Conservation (phyloP, 495 filamentous ascomycete species). For the Cercophora samala region DNA sequence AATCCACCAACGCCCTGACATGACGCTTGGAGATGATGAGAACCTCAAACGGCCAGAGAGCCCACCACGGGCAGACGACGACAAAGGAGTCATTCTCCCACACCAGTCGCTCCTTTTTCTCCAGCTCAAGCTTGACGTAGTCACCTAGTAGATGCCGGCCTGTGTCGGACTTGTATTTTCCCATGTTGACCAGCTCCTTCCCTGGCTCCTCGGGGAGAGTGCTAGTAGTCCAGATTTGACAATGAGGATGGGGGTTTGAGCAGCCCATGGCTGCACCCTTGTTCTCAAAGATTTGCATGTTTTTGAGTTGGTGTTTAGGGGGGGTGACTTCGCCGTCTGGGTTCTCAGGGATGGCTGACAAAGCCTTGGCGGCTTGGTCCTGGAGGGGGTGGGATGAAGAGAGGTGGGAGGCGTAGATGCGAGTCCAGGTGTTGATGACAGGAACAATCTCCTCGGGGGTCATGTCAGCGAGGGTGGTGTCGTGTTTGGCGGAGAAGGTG, state of each 20-base stretch:
- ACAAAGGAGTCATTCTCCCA: constrained; percentile 81
- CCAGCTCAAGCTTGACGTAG: constrained; percentile 78
- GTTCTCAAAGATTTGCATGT: constrained; percentile 99
- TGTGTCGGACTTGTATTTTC: constrained; percentile 70
- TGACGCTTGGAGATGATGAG: constrained; percentile 83
- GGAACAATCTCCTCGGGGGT: constrained; percentile 63
- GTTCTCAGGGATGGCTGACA: constrained; percentile 40
- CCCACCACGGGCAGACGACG: constrained; percentile 95
- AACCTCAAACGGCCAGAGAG: constrained; percentile 93
- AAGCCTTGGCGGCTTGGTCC: constrained; percentile 30
- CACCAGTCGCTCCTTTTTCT: constrained; percentile 79
- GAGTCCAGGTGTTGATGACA: constrained; percentile 80
- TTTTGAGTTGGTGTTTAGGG: constrained; percentile 77
- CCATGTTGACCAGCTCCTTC: constrained; percentile 71
- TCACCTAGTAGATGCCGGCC: constrained; percentile 76
- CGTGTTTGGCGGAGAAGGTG: constrained; percentile 85
- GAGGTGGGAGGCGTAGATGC: constrained; percentile 79
- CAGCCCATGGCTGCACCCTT: constrained; percentile 98
- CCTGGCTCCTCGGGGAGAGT: constrained; percentile 82
- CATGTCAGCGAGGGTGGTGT: constrained; percentile 88
- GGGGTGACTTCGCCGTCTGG: constrained; percentile 41
- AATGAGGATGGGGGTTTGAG: constrained; percentile 97
- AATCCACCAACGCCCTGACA: constrained; percentile 75
- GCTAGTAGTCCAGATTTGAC: constrained; percentile 93
- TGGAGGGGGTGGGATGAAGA: constrained; percentile 67